Conservation (phyloP, 2,329 filamentous ascomycete species). For the Stagonosporopsis chrysanthemi region DNA sequence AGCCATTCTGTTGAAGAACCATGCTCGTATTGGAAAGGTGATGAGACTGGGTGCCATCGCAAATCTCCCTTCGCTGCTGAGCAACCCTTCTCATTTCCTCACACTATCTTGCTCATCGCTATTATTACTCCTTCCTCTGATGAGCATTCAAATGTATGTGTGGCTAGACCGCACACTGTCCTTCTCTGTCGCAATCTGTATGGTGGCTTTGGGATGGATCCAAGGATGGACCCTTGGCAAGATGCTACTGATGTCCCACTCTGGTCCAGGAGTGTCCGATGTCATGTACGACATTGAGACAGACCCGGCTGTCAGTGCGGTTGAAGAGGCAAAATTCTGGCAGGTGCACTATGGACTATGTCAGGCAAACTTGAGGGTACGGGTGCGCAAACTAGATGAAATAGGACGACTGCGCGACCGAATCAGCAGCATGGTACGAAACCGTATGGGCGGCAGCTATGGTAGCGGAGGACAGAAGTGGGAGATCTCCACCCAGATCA, state of each 20-base stretch:
- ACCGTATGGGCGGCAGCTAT: slow-evolving; percentile 86
- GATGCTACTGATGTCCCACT: slow-evolving; percentile 95
- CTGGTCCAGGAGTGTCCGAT: slow-evolving; percentile 66
- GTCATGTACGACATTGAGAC: slow-evolving; percentile 86
- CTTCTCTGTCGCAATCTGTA: slow-evolving; percentile 79
- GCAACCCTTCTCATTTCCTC: slow-evolving; percentile 93
- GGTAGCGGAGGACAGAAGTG: slow-evolving; percentile 81
- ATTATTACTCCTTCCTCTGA: slow-evolving; percentile 80
- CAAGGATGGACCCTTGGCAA: slow-evolving; percentile 85
- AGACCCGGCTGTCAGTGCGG: slow-evolving; percentile 75
- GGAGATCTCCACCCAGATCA: slow-evolving; percentile 91
- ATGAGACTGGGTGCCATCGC: slow-evolving; percentile 87
- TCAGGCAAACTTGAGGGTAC: slow-evolving; percentile 90
- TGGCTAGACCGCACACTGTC: slow-evolving; percentile 87
- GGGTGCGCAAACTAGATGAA: slow-evolving; percentile 69
- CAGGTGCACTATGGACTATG: slow-evolving; percentile 97
- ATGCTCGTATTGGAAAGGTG: slow-evolving; percentile 87
- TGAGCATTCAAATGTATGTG: slow-evolving; percentile 80
- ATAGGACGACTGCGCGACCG: slow-evolving; percentile 77
- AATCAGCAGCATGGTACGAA: slow-evolving; percentile 80
- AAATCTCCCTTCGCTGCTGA: slow-evolving; percentile 82
- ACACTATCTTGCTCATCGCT: slow-evolving; percentile 86
- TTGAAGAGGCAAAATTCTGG: slow-evolving; percentile 96
- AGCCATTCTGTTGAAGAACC: slow-evolving; percentile 86
- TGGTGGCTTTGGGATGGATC: slow-evolving; percentile 86